phyloP scores from a whole-genome alignment of 495 filamentous ascomycete genomes.

The Penicillium egyptiacum region DNA sequence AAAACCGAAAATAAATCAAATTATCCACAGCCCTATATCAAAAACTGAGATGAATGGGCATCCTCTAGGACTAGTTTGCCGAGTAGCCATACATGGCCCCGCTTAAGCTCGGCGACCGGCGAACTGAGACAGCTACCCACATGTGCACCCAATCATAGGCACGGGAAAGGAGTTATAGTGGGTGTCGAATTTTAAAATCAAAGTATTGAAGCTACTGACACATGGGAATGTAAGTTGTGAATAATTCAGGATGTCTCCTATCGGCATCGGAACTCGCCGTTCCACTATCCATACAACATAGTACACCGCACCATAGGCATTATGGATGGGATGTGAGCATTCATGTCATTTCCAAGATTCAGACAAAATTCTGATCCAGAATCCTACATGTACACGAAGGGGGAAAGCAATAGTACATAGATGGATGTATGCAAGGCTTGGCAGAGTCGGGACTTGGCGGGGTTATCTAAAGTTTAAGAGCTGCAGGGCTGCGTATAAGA shows the following conservation, averaged over 20 bases:
- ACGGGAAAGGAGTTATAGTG: neutral
- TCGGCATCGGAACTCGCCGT: slow-evolving; percentile 21
- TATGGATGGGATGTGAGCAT: neutral
- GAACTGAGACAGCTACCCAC: slow-evolving; percentile 1
- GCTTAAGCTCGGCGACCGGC: slow-evolving; percentile 11
- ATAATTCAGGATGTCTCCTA: slow-evolving; percentile 13
- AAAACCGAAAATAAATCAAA: neutral
- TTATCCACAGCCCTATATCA: neutral
- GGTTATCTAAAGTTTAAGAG: neutral
- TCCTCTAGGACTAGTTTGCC: slow-evolving; percentile 1
- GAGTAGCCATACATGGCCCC: slow-evolving; percentile 6
- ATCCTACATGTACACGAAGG: neutral
- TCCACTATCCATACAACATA: neutral
- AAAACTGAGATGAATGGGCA: neutral
- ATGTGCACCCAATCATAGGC: slow-evolving; percentile 12
- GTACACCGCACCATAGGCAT: slow-evolving; percentile 18
- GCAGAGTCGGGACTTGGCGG: slow-evolving; percentile 6
- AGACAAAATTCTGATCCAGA: neutral
- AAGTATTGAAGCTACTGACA: slow-evolving; percentile 17
- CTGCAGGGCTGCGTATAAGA: neutral
- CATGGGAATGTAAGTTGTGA: slow-evolving; percentile 16
- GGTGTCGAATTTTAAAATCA: neutral
- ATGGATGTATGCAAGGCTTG: neutral
- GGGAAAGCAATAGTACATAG: no score
- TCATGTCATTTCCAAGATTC: neutral